A percentile compares a stretch with the other conserved stretches of the same genome.
phyloP scores from a whole-genome alignment of 225 moss, liverwort and hornwort genomes.

The Pleurozium schreberi region DNA sequence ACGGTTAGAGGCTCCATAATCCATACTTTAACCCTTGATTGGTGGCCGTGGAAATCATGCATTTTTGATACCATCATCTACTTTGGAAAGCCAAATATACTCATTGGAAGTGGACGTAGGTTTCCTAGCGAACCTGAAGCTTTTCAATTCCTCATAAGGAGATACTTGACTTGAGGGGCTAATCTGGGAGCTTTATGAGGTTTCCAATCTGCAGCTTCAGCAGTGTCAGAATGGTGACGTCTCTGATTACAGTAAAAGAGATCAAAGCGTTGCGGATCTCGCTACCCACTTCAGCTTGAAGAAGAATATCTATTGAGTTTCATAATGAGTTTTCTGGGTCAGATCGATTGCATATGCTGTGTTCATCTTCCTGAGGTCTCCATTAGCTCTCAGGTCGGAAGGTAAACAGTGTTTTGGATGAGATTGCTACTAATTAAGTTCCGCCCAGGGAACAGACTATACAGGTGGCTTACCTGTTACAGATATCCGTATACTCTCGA shows the following conservation, averaged over 20 bases:
- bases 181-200: neutral
- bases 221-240: neutral
- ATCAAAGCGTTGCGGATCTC: neutral
- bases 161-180: neutral
- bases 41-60: too few relatives aligned
- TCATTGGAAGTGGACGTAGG: too few relatives aligned
- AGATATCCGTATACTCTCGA: neutral
- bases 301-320: neutral
- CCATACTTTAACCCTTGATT: too few relatives aligned
- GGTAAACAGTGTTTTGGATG: neutral
- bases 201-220: slow-evolving; percentile 18
- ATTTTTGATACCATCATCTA: too few relatives aligned
- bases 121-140: neutral
- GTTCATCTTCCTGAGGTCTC: neutral
- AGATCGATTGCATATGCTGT: neutral
- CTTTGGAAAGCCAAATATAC: too few relatives aligned
- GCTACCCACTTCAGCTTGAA: neutral
- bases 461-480: neutral
- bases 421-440: neutral
- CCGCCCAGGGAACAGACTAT: neutral
- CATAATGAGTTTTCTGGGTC: neutral
- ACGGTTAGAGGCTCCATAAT: neutral
- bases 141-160: slow-evolving; percentile 10
- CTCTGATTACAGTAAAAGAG: neutral
- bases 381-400: neutral